Percentiles rank a stretch among this genome's conserved stretches.
phyloP scores from a whole-genome alignment of 164 flowering plant species.

The Stephania yunnanensis region DNA sequence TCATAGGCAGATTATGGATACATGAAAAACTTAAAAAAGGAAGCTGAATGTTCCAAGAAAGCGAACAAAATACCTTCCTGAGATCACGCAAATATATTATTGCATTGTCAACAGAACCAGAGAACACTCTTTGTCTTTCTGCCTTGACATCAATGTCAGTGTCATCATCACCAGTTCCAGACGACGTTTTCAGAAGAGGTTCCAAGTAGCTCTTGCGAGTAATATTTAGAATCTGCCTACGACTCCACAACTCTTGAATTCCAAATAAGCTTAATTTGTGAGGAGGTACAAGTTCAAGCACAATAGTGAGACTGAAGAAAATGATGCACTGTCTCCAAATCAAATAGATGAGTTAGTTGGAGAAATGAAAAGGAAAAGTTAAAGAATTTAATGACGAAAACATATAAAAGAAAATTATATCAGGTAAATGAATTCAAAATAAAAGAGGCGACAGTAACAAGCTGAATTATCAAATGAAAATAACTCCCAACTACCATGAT shows the following conservation, averaged over 20 bases:
- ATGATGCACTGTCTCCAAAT: slow-evolving; percentile 50
- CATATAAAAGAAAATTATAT: not conserved
- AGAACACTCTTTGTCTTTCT: slow-evolving; percentile 78
- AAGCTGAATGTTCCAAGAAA: not conserved
- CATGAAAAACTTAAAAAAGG: not conserved
- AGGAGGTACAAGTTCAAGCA: slow-evolving; percentile 58
- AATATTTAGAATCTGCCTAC: slow-evolving; percentile 5
- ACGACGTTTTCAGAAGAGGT: slow-evolving; percentile 55
- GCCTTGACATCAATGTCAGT: slow-evolving; percentile 82
- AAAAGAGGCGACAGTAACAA: not conserved
- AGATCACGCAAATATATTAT: slow-evolving; percentile 75
- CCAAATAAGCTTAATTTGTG: slow-evolving; percentile 28
- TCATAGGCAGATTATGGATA: slow-evolving; percentile 3
- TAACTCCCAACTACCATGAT: not conserved
- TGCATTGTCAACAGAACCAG: slow-evolving; percentile 63
- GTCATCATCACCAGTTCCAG: slow-evolving; percentile 37
- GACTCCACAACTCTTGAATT: slow-evolving; percentile 40
- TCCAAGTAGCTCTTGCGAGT: slow-evolving; percentile 32
- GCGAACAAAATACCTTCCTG: slow-evolving; percentile 52
- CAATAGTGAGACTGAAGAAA: slow-evolving; percentile 67
- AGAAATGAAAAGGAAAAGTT: slow-evolving; percentile 3
- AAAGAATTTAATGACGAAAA: slow-evolving; percentile 4
- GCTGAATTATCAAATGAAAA: not conserved
- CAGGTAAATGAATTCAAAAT: not conserved
- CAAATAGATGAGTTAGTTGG: slow-evolving; percentile 7